Evolutionary conservation across 495 filamentous ascomycete species (phyloP), one percentile per base, ranked within the genome.

Genomic region (Aspergillus asperescens): DNA sequence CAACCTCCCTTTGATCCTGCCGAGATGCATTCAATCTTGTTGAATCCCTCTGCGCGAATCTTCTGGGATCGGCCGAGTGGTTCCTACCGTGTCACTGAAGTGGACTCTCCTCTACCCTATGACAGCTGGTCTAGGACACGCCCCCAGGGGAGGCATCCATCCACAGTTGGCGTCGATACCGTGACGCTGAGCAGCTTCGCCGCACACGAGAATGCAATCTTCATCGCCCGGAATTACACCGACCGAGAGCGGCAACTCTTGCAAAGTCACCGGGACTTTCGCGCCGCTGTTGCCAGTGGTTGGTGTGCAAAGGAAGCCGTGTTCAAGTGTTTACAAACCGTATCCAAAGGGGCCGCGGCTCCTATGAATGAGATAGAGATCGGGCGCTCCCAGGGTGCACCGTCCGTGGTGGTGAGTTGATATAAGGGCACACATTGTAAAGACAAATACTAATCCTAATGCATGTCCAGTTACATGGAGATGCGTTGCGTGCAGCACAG

Each of bases 271-370:
- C 68, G 85, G 27, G 78, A 76, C 55, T 81, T 89, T 0, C 87
- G 89, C 60, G 82, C 88, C 38, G 86, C 85, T 37, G 95, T 95
- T 68, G 86, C 92, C 1, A 92, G 92, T 13, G 81, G 87, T 52
- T 97, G 92, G 92, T 87, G 81, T 53, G 92, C 92, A 7, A 97
- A 97, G 72, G 92, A 97, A 74, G 91, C 91, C 3, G 89, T 97
- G 3, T 97, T 97, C 75, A 97, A 97, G 79, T 85, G 88, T 94
- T n/a, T 67, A 78, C 57, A 81, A 87, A 35, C 34, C 7, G 29
- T 35, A 1, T 48, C 45, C 64, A 83, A 86, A 69, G 92, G 92
- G 46, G 90, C 84, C 7, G 91, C 92, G 52, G 91, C 92, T 37
- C 77, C 86, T 18, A 60, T 97, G 72, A 89, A 84, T 74, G 91